phyloP scores from a whole-genome alignment of 768 basidiomycete genomes.

The Amanita rubescens region DNA sequence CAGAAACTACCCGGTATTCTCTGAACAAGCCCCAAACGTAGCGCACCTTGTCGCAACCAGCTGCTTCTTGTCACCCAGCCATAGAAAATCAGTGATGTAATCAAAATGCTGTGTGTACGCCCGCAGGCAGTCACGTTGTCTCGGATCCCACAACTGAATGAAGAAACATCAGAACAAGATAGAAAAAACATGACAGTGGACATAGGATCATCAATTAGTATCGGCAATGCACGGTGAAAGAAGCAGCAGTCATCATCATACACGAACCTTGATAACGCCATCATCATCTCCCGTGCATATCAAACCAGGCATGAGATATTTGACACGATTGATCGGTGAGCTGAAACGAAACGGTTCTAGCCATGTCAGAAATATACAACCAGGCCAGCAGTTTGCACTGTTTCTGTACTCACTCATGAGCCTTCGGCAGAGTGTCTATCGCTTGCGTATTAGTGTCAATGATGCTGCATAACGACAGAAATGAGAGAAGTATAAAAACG shows the following conservation, averaged over 20 bases:
- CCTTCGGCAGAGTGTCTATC: conserved; percentile 38
- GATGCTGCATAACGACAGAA: conserved; percentile 32
- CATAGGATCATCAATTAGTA: neutral
- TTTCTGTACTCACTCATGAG: conserved; percentile 56
- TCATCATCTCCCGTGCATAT: conserved; percentile 90
- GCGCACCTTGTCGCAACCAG: conserved; percentile 81
- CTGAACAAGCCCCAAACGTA: neutral
- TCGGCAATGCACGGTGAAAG: neutral
- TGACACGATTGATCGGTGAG: conserved; percentile 81
- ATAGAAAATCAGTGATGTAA: conserved; percentile 90
- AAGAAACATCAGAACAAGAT: neutral
- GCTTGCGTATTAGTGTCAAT: conserved; percentile 60
- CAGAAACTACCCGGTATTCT: neutral
- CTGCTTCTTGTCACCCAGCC: conserved; percentile 77
- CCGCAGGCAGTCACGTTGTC: conserved; percentile 55
- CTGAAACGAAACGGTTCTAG: conserved; percentile 33
- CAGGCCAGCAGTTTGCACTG: neutral
- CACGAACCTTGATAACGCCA: conserved; percentile 78
- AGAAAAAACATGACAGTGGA: neutral
- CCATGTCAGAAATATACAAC: conserved; percentile 20
- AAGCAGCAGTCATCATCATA: neutral
- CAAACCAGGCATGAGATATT: conserved; percentile 59
- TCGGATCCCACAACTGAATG: conserved; percentile 81
- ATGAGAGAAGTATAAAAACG: neutral
- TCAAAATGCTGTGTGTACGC: conserved; percentile 86